Evolutionary conservation across 1,284 basidiomycete genomes (phyloP).

Genomic region (Veloporphyrellus conicus): DNA sequence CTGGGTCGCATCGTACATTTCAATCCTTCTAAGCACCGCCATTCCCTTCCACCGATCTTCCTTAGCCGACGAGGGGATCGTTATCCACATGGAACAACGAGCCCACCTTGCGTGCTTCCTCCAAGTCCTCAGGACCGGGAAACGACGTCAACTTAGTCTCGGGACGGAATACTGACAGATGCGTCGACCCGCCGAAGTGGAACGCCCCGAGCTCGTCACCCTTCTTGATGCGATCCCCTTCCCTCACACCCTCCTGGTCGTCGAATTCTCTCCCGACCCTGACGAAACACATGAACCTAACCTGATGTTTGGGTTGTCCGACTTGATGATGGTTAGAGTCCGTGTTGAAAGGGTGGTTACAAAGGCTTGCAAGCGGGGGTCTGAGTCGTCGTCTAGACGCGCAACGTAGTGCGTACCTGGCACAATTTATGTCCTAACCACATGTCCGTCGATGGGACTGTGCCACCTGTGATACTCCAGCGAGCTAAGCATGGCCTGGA

Average conservation of each 20-base stretch:
- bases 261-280: slow-evolving; percentile 40
- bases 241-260: slow-evolving; percentile 36
- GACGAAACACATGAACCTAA: slow-evolving; percentile 27
- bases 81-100: too few species aligned
- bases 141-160: slow-evolving; percentile 21
- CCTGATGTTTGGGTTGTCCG: slow-evolving; percentile 47
- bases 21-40: too few species aligned
- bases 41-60: too few species aligned
- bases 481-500: slow-evolving; percentile 29
- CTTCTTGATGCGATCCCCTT: slow-evolving; percentile 37
- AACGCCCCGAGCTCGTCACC: slow-evolving; percentile 50
- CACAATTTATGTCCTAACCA: slow-evolving; percentile 42
- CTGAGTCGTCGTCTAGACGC: slow-evolving; percentile 24
- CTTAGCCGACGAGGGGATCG: too few species aligned
- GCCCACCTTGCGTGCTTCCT: too few species aligned
- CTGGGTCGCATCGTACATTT: too few species aligned
- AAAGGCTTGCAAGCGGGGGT: slow-evolving; percentile 25
- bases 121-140: slow-evolving; percentile 5
- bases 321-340: slow-evolving; percentile 50
- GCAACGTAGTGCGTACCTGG: too few species aligned
- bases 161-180: slow-evolving; percentile 41
- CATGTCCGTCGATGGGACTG: slow-evolving; percentile 47
- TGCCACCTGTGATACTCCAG: slow-evolving; percentile 57
- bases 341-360: slow-evolving; percentile 35
- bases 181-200: slow-evolving; percentile 55